phyloP scores from a whole-genome alignment of 2,329 filamentous ascomycete genomes.

The Fusarium papillatum region DNA sequence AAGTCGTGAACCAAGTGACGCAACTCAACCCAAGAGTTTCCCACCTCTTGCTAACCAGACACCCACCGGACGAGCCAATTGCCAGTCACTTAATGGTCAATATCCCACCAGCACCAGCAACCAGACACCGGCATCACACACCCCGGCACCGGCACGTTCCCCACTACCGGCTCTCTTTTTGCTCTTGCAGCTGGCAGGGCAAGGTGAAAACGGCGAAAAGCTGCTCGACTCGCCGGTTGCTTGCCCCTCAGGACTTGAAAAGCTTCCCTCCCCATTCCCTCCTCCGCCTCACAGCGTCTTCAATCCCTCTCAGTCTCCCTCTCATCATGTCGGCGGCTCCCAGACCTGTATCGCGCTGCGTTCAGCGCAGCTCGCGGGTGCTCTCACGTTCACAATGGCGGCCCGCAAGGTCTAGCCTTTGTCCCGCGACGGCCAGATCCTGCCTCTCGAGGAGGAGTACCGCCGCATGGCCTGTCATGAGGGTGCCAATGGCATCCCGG shows the following conservation, averaged over 20 bases:
- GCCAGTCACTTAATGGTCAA: slow-evolving; percentile 42
- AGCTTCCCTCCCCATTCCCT: slow-evolving; percentile 1
- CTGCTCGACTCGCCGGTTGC: slow-evolving; percentile 31
- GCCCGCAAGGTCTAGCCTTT: slow-evolving; percentile 40
- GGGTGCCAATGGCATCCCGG: slow-evolving; percentile 43
- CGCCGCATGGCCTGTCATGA: slow-evolving; percentile 34
- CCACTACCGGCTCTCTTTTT: slow-evolving; percentile 22
- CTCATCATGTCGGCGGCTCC: slow-evolving; percentile 50
- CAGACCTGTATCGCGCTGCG: slow-evolving; percentile 54
- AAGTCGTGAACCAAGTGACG: slow-evolving; percentile 12
- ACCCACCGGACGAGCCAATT: slow-evolving; percentile 38
- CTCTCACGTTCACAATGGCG: slow-evolving; percentile 47
- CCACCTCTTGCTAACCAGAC: slow-evolving; percentile 8
- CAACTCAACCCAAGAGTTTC: neutral
- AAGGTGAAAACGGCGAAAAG: slow-evolving; percentile 32
- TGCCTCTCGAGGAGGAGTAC: slow-evolving; percentile 25
- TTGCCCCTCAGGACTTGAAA: slow-evolving; percentile 19
- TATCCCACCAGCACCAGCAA: neutral
- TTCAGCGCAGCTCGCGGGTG: slow-evolving; percentile 53
- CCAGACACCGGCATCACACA: slow-evolving; percentile 20
- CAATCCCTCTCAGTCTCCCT: slow-evolving; percentile 7
- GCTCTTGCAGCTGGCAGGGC: slow-evolving; percentile 17
- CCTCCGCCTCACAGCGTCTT: slow-evolving; percentile 12
- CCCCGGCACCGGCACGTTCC: slow-evolving; percentile 21
- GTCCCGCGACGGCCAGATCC: slow-evolving; percentile 33